phyloP scores from a whole-genome alignment of 768 basidiomycete genomes.

The Boletus barrowsii region DNA sequence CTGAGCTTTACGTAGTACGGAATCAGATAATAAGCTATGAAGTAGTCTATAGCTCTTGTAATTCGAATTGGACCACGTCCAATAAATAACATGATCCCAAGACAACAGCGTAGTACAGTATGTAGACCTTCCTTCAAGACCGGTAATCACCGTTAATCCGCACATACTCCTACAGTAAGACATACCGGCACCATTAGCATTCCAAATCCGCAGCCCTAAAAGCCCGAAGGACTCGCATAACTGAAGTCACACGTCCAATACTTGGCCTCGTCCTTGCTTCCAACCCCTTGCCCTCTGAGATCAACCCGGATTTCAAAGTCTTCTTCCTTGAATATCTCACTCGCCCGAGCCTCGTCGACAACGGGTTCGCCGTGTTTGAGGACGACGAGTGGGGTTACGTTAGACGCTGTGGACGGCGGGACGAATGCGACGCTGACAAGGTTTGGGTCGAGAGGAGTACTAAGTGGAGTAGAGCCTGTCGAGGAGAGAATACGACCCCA shows the following conservation, averaged over 20 bases:
- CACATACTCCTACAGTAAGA: conserved; percentile 75
- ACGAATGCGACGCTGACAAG: conserved; percentile 86
- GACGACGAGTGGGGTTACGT: conserved; percentile 55
- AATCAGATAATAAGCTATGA: conserved; percentile 6
- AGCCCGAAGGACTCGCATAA: conserved; percentile 62
- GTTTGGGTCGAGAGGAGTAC: conserved; percentile 60
- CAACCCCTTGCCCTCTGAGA: conserved; percentile 50
- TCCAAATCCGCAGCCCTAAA: neutral
- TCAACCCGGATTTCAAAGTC: conserved; percentile 86
- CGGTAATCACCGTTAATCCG: conserved; percentile 92
- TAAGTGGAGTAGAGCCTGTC: conserved; percentile 71
- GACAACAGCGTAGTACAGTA: neutral
- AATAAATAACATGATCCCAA: no score
- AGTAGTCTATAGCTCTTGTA: no score
- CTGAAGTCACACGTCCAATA: conserved; percentile 99
- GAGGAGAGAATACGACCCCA: conserved; percentile 98
- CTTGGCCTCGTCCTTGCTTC: conserved; percentile 68
- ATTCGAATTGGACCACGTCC: no score
- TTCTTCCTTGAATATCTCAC: conserved; percentile 73
- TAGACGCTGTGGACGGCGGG: conserved; percentile 56
- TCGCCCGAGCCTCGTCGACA: conserved; percentile 85
- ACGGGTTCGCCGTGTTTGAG: conserved; percentile 95
- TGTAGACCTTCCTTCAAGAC: conserved; percentile 38
- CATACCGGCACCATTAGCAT: neutral
- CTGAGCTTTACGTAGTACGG: neutral